Evolutionary conservation across 371 early-diverging fungal genomes (phyloP).

Genomic region (Mucor lusitanicus): DNA sequence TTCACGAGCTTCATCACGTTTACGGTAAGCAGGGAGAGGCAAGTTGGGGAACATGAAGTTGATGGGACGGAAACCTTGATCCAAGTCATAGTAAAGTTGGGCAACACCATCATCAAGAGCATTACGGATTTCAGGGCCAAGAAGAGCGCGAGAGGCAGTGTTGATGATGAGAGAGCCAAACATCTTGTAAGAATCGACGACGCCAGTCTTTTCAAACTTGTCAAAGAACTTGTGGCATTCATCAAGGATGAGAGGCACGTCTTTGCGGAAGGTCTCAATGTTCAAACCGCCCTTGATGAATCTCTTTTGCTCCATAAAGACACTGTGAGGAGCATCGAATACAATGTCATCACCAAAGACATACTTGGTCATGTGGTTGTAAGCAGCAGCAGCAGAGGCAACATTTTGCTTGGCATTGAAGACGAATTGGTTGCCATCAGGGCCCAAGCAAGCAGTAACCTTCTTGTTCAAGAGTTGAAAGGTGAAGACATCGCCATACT

Average conservation of each 20-base stretch:
- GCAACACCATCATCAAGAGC: slow-evolving; percentile 76
- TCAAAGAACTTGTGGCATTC: slow-evolving; percentile 82
- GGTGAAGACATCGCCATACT: slow-evolving; percentile 92
- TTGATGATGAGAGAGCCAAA: slow-evolving; percentile 91
- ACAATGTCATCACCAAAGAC: slow-evolving; percentile 96
- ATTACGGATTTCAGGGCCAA: slow-evolving; percentile 91
- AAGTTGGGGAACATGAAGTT: slow-evolving; percentile 75
- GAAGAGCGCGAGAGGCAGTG: slow-evolving; percentile 91
- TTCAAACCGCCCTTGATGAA: slow-evolving; percentile 93
- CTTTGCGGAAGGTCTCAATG: slow-evolving; percentile 80
- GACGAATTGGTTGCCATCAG: slow-evolving; percentile 95
- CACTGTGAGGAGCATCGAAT: slow-evolving; percentile 89
- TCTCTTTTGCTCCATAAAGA: slow-evolving; percentile 97
- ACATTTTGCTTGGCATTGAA: slow-evolving; percentile 89
- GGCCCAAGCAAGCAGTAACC: slow-evolving; percentile 87
- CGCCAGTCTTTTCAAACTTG: slow-evolving; percentile 21
- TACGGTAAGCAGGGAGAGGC: slow-evolving; percentile 57
- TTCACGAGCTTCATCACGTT: slow-evolving; percentile 84
- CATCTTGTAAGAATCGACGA: slow-evolving; percentile 71
- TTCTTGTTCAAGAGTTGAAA: slow-evolving; percentile 90
- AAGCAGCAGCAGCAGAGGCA: slow-evolving; percentile 94
- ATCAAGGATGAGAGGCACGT: slow-evolving; percentile 84
- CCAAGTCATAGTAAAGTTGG: slow-evolving; percentile 91
- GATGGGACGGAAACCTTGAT: slow-evolving; percentile 92
- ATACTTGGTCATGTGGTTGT: slow-evolving; percentile 91